phyloP scores from a whole-genome alignment of 1,284 basidiomycete genomes.

The Leucoagaricus sp. region DNA sequence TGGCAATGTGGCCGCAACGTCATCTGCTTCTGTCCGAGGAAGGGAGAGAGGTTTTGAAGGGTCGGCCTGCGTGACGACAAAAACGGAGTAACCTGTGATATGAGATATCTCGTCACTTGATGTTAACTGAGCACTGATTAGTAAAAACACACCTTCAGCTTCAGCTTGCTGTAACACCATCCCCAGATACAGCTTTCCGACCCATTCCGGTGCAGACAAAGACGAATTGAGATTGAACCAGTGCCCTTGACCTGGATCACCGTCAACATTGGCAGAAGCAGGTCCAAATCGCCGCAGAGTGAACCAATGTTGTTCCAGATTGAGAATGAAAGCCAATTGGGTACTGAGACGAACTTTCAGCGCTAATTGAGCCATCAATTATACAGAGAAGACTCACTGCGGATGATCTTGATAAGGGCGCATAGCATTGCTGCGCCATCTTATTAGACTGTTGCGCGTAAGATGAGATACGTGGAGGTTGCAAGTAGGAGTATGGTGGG shows the following conservation, averaged over 20 bases:
- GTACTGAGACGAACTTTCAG: conserved; percentile 45
- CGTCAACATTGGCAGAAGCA: conserved; percentile 39
- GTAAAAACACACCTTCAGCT: conserved; percentile 57
- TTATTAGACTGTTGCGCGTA: conserved; percentile 51
- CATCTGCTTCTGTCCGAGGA: conserved; percentile 65
- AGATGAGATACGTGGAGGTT: conserved; percentile 15
- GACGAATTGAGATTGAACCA: conserved; percentile 95
- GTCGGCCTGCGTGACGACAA: conserved; percentile 68
- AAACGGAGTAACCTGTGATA: conserved; percentile 82
- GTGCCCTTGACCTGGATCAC: conserved; percentile 57
- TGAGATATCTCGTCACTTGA: not conserved
- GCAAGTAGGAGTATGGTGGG: conserved; percentile 6
- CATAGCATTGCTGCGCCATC: conserved; percentile 89
- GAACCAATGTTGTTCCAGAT: conserved; percentile 89
- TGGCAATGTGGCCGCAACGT: conserved; percentile 59
- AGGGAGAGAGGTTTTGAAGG: conserved; percentile 48
- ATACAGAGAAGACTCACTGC: conserved; percentile 50
- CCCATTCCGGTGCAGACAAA: conserved; percentile 74
- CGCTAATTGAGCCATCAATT: conserved; percentile 8
- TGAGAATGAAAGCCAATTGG: conserved; percentile 88
- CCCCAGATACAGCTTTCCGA: conserved; percentile 80
- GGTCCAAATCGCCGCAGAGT: conserved; percentile 82
- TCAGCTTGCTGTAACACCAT: conserved; percentile 90
- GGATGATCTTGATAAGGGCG: conserved; percentile 73
- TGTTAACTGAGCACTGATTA: too few relatives aligned